Evolutionary conservation across 1,139 yeast species (phyloP), one percentile per base, ranked within the genome.

Genomic region (Lodderomyces metapsilosis): DNA sequence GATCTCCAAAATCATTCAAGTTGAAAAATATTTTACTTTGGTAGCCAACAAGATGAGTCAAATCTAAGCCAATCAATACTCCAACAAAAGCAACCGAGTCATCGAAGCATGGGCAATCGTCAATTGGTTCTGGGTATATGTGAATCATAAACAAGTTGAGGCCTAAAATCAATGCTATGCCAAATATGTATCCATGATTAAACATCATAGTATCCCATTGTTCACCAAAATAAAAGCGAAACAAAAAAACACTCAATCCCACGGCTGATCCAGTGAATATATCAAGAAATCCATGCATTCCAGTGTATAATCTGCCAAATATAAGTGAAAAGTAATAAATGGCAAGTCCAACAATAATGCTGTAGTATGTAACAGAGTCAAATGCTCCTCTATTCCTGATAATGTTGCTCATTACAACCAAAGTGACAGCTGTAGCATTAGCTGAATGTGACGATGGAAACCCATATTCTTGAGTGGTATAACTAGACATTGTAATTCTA

Each of bases 211-310:
- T 43, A 53, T 80, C 84, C 68, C 73, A 76, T 9, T 42, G 21
- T 2, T 51, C 46, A 3, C 76, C 72, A n/a, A 57, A 53, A 11
- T 51, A 48, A 24, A 53, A 47, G 46, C 91, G 63, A 30, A 71
- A 57, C 10, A 70, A 39, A 41, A 74, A 75, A 34, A 82, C 66
- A 0, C 60, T 36, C 0, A 66, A 42, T 0, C 98, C 98, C 21
- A 88, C 69, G 0, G 74, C 0, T 0, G 80, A 64, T 2, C 98
- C 98, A 9, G 78, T 63, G 1, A 68, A 41, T 4, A 92, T 71
- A 59, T 92, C 98, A 24, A 87, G 64, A 47, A 87, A 78, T 2
- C 98, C 98, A 62, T 92, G 98, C 98, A 92, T 92, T 4, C 98
- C 98, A 61, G 97, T 91, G 63, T 92, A 92, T 6, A 92, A 59